Evolutionary conservation across 1,284 basidiomycete genomes (phyloP).

Genomic region (Fistulina hepatica): DNA sequence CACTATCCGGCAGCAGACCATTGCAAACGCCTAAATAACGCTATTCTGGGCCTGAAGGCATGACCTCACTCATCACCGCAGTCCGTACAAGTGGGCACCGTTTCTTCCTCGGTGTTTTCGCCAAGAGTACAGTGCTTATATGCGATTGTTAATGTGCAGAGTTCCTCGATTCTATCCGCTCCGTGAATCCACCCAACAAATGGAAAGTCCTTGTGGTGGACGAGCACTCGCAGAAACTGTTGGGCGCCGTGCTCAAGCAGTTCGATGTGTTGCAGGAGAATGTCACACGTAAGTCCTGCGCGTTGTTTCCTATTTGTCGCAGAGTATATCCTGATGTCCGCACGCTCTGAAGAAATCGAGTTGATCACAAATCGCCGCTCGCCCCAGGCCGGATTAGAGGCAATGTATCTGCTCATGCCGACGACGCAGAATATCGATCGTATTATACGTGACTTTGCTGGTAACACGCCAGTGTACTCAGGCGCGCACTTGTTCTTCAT

Average conservation of each 20-base stretch:
- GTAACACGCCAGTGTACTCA: constrained; percentile 64
- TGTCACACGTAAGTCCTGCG: constrained; percentile 67
- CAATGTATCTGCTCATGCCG: constrained; percentile 89
- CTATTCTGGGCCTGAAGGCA: no score
- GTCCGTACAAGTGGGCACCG: constrained; percentile 41
- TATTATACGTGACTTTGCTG: constrained; percentile 77
- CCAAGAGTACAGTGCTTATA: constrained; percentile 7
- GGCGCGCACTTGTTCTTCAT: constrained; percentile 92
- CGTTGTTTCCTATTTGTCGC: constrained; percentile 4
- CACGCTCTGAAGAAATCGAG: constrained; percentile 52
- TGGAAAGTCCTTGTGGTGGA: constrained; percentile 99
- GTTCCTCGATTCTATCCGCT: constrained; percentile 72
- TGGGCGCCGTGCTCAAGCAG: constrained; percentile 84
- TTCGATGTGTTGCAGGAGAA: constrained; percentile 91
- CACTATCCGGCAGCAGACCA: no score
- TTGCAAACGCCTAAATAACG: no score
- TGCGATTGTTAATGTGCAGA: constrained; percentile 32
- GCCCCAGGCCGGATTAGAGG: constrained; percentile 75
- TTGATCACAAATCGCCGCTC: constrained; percentile 64
- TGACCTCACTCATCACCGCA: constrained; percentile 45
- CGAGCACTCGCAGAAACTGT: constrained; percentile 77
- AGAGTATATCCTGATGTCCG: constrained; percentile 6
- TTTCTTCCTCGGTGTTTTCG: constrained; percentile 1
- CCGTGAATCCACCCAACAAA: constrained; percentile 66
- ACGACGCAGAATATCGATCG: constrained; percentile 91